Conservation (phyloP, 805 yeast species). For the Priceomyces haplophilus region DNA sequence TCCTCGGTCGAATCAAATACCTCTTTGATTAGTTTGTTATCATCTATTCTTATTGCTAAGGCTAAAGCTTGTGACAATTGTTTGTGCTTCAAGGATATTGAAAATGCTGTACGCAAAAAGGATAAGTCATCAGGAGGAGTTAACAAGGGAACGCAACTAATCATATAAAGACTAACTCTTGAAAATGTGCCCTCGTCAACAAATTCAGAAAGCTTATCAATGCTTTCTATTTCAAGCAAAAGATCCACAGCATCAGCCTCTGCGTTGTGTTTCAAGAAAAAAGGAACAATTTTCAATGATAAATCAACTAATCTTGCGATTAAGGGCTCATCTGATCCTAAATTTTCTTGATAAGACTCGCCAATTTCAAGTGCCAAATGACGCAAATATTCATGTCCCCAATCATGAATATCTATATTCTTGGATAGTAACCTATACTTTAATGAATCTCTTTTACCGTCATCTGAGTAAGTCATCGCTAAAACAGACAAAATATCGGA, state of each 20-base stretch:
- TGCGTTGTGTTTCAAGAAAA: conserved; percentile 89
- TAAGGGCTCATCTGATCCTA: conserved; percentile 33
- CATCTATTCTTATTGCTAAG: conserved; percentile 85
- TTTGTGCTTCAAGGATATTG: conserved; percentile 75
- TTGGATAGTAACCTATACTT: conserved; percentile 65
- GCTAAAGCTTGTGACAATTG: conserved; percentile 87
- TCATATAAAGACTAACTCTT: conserved; percentile 92
- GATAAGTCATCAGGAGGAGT: conserved; percentile 92
- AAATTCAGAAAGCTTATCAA: conserved; percentile 76
- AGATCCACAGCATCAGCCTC: conserved; percentile 98
- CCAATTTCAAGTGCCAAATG: conserved; percentile 96
- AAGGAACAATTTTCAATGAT: conserved; percentile 78
- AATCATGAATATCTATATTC: conserved; percentile 61
- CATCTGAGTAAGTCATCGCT: conserved; percentile 90
- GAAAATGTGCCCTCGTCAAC: conserved; percentile 82
- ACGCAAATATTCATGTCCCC: conserved; percentile 99
- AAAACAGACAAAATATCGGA: conserved; percentile 90
- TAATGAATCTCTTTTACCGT: conserved; percentile 73
- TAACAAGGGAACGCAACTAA: conserved; percentile 91
- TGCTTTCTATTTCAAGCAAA: conserved; percentile 81
- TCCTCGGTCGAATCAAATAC: conserved; percentile 84
- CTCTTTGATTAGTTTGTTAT: conserved; percentile 68
- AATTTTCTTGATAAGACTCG: conserved; percentile 63
- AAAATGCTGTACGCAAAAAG: conserved; percentile 82
- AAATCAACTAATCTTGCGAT: conserved; percentile 53